Base-by-base conservation (phyloP, 306 rosid species). In the Phaseolus lunatus region DNA sequence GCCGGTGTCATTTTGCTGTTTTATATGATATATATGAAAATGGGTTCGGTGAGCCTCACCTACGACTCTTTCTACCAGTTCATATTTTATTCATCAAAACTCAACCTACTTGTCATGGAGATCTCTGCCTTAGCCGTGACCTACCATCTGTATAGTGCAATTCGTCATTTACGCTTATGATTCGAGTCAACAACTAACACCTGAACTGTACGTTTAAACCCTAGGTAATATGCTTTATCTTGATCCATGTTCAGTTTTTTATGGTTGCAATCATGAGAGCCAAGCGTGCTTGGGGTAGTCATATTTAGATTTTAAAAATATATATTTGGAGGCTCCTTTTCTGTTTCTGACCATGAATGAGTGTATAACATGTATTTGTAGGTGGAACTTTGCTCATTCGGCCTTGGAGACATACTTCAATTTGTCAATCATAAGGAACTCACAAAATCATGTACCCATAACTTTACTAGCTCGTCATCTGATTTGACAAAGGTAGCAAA, bases 351-450 rank as follows among this genome's bases (percentile, higher is more conserved):
- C 22, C 49, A 9, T 37, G 10, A 47, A 16, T 47, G 65, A 29
- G 26, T 48, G 27, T 27, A 22, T 78, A 37, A 43, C 72, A 31
- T 77, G 59, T 66, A 45, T 80, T 77, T 81, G 65, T 87, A 95
- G 82, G 89, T 4, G 6, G 33, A 91, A 78, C 84, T 89, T 27
- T 85, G 91, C 81, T 19, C 88, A 90, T 86, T 89, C 74, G 63
- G 84, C 78, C 84, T 85, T 45, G 95, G 95, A 72, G 90, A 96
- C 50, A 89, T 87, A 7, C 94, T 87, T 73, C 89, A 84, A 3
- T 87, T 84, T 62, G 45, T 29, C 24, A 43, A 93, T 87, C 37
- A 79, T 89, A 3, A 82, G 92, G 73, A 87, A 84, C 80, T 89
- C 31, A 29, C 33, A 29, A 29, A 29, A 29, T 29, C 33, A 29